Percentiles rank a stretch among this genome's conserved stretches.
phyloP scores from a whole-genome alignment of 1,284 basidiomycete genomes.

The Sanghuangporus sanghuang region DNA sequence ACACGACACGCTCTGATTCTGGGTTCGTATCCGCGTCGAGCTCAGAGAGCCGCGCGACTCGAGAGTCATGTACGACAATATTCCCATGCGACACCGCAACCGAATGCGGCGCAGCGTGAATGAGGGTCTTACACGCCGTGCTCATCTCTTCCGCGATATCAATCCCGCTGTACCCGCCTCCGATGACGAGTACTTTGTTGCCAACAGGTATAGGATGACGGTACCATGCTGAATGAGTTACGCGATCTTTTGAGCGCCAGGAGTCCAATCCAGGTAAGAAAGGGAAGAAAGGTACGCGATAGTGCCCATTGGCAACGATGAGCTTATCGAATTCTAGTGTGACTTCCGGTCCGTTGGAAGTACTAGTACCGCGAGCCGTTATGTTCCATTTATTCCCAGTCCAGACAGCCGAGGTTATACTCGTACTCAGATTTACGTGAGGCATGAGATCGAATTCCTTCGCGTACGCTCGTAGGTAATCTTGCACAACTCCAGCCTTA shows the following conservation, averaged over 20 bases:
- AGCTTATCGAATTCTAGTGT: constrained; percentile 48
- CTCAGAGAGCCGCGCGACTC: constrained; percentile 37
- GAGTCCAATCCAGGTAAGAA: constrained; percentile 47
- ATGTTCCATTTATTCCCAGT: constrained; percentile 43
- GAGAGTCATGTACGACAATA: constrained; percentile 38
- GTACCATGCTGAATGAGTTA: constrained; percentile 63
- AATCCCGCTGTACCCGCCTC: constrained; percentile 61
- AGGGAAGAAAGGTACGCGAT: constrained; percentile 57
- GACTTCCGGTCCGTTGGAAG: constrained; percentile 1
- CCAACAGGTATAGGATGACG: constrained; percentile 45
- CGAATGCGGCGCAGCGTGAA: constrained; percentile 45
- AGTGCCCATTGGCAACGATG: constrained; percentile 71
- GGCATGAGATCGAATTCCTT: constrained; percentile 47
- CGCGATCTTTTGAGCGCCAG: constrained; percentile 49
- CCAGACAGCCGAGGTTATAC: constrained; percentile 43
- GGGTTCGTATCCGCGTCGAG: constrained; percentile 23
- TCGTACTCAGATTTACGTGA: constrained; percentile 50
- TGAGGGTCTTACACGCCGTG: constrained; percentile 37
- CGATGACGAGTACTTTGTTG: constrained; percentile 58
- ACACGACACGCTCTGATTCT: constrained; percentile 31
- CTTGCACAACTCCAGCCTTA: constrained; percentile 44
- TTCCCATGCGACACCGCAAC: constrained; percentile 30
- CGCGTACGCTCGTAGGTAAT: constrained; percentile 59
- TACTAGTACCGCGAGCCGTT: constrained; percentile 35
- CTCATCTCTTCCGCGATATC: constrained; percentile 61